Evolutionary conservation across 371 early-diverging fungal species (phyloP).

Genomic region (Rhizopus microsporus): DNA sequence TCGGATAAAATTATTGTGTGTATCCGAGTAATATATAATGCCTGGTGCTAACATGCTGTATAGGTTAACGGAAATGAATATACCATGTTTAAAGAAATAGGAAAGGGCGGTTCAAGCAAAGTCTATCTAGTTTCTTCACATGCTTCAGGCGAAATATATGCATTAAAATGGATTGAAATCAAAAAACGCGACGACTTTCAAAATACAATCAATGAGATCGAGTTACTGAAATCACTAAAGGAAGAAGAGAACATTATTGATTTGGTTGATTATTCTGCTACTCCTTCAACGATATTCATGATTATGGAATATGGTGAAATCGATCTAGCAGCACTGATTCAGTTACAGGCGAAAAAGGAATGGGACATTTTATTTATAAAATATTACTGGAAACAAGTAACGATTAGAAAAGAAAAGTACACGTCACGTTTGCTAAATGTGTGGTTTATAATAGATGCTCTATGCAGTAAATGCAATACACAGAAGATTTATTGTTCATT

Average conservation of each 20-base stretch:
- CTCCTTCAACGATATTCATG: constrained; percentile 40
- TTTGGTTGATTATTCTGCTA: constrained; percentile 77
- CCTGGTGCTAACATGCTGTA: neutral
- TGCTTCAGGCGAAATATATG: constrained; percentile 68
- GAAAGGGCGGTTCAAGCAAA: constrained; percentile 88
- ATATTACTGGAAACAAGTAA: constrained; percentile 83
- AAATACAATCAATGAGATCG: constrained; percentile 85
- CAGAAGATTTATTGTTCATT: constrained; percentile 86
- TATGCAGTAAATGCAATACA: constrained; percentile 90
- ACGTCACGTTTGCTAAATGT: constrained; percentile 3
- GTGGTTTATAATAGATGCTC: constrained; percentile 72
- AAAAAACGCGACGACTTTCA: constrained; percentile 64
- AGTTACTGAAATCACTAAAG: constrained; percentile 68
- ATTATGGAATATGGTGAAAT: constrained; percentile 94
- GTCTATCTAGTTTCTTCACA: constrained; percentile 85
- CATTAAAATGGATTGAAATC: constrained; percentile 87
- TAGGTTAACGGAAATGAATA: constrained; percentile 15
- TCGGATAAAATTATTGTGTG: neutral
- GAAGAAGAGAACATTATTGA: constrained; percentile 73
- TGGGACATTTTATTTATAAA: constrained; percentile 76
- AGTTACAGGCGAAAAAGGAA: constrained; percentile 50
- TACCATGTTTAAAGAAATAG: constrained; percentile 52
- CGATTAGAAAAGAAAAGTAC: neutral
- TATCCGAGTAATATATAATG: neutral
- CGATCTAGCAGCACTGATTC: constrained; percentile 79